Evolutionary conservation across 2,329 filamentous ascomycete genomes (phyloP), one percentile per base, ranked within the genome.

Genomic region (Emmonsia crescens): DNA sequence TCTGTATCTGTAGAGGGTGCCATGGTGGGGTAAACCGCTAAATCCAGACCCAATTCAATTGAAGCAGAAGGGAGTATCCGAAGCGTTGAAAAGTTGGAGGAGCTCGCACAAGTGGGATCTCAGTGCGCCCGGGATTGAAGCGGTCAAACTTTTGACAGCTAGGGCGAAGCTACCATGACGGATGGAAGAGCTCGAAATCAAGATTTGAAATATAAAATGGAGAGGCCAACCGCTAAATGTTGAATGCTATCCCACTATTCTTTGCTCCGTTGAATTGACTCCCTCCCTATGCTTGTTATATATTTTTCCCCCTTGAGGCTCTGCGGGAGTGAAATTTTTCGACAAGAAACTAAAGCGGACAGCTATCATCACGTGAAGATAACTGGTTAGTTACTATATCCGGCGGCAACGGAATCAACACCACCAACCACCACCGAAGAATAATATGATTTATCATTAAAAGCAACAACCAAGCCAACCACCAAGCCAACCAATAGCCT

Each of bases 1-100:
- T 84, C 79, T 60, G 86, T 89, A 64, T 80, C 79, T 63, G 87
- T 89, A 66, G 80, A 75, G 62, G 80, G 80, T 58, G 73, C 74
- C 84, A 86, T 87, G 67, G 67, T 10, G 27, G 29, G 16, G 14
- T 44, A 57, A 10, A 38, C 29, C 5, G 40, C 14, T 33, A 57
- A 44, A 27, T 44, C 3, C 40, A 46, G 21, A 46, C 8, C 40
- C n/a, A 57, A 44, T 29, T 16, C 40, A 57, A 57, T 57, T 33
- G 40, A 33, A n/a, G 16, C 27, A n/a, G n/a, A 21, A 31, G 24
- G 31, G 33, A 24, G 40, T 40, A 40, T n/a, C 40, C 24, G 8
- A 44, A 21, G 24, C 14, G 5, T 33, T n/a, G 38, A 57, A 21
- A n/a, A n/a, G 54, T 57, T 27, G 6, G 14, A 46, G 24, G 24